Base-by-base conservation (phyloP, 139 green algal genomes). In the Volvox reticuliferus region DNA sequence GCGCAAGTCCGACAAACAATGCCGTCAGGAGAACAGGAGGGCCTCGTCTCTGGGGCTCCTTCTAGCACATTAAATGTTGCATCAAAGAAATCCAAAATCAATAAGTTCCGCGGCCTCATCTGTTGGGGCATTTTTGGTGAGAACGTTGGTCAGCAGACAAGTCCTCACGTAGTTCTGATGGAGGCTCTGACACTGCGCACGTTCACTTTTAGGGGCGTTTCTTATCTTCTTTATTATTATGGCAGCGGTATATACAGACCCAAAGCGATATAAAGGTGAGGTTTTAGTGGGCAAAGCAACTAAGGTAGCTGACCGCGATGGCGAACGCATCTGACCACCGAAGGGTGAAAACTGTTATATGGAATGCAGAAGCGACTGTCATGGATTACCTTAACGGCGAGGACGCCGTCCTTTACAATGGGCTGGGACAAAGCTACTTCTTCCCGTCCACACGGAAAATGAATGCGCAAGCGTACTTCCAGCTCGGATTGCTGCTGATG, bases 71-170 rank as follows among this genome's bases (percentile, higher is more conserved):
- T 30, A 86, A 12, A 86, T 86, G 79, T 22, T 0, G 50, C 50
- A 33, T 17, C 50, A n/a, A 71, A 37, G 22, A n/a, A 18, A 24
- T n/a, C 44, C 19, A 89, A 89, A 37, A 44, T 50, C 3, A 80
- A 89, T 24, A 68, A 80, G 18, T 3, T 50, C 18, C 67, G 68
- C 1, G 85, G 85, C 5, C 16, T 82, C 0, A 82, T 89, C 9
- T 89, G 85, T 71, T 89, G 85, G 85, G 85, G 37, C n/a, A 82
- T 89, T 5, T 89, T 89, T 61, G 85, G 85, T 89, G 21, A 78
- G 82, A 30, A 30, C 50, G 55, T 33, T 79, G 71, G 71, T 73
- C 65, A 73, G 65, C 71, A 32, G 71, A 32, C 22, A 30, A 73
- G 28, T 12, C 50, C 44, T 84, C 37, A 63, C 78, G 36, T 24